Evolutionary conservation across 345 rosid genomes (phyloP).

Genomic region (Toxicodendron radicans): DNA sequence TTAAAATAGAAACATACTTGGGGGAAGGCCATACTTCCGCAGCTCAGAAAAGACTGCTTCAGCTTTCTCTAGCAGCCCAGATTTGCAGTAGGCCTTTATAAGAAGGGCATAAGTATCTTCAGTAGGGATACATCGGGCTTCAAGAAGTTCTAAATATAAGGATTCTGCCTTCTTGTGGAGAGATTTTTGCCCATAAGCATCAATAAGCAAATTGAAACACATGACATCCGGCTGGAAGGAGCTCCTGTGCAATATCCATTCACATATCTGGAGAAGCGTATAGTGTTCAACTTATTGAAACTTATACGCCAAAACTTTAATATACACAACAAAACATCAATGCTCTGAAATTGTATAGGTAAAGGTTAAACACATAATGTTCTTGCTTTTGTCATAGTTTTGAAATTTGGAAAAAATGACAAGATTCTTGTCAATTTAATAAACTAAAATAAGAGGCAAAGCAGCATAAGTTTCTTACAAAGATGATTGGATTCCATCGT

Average conservation of each 20-base stretch:
- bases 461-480: constrained; percentile 40
- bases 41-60: constrained; percentile 79
- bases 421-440: neutral
- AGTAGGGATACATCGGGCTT: constrained; percentile 76
- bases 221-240: constrained; percentile 80
- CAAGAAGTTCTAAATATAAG: constrained; percentile 67
- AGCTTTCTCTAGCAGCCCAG: constrained; percentile 60
- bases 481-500: constrained; percentile 65
- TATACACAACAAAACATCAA: neutral
- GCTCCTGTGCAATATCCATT: constrained; percentile 82
- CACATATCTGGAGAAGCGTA: constrained; percentile 57
- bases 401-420: too few relatives aligned
- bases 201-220: constrained; percentile 86
- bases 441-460: neutral
- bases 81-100: constrained; percentile 67
- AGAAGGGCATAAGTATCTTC: constrained; percentile 94
- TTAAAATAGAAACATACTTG: constrained; percentile 51
- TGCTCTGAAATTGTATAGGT: neutral
- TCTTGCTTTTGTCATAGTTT: neutral
- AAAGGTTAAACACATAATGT: neutral
- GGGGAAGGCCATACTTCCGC: constrained; percentile 66
- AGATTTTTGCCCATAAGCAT: constrained; percentile 79
- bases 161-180: constrained; percentile 65
- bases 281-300: constrained; percentile 14
- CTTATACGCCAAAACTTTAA: neutral